Conservation (phyloP, 2,329 filamentous ascomycete species). For the Epichloe aotearoae region DNA sequence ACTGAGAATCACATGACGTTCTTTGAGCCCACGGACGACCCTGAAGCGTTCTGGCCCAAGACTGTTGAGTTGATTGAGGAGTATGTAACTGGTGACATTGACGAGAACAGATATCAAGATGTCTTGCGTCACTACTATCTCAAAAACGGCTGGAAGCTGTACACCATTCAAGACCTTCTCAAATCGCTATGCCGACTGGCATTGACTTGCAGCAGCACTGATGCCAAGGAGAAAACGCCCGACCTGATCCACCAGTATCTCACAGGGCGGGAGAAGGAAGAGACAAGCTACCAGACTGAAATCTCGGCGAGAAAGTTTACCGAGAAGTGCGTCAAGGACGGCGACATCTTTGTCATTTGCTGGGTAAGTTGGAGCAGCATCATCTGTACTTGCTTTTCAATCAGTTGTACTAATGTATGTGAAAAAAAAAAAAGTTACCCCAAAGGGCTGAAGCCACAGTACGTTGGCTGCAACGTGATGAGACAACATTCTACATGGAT, state of each 20-base stretch:
- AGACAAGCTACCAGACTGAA: constrained; percentile 81
- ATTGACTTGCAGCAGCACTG: constrained; percentile 68
- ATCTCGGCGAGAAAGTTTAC: constrained; percentile 84
- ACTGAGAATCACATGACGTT: constrained; percentile 67
- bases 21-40: constrained; percentile 49
- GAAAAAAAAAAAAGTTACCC: constrained; percentile 42
- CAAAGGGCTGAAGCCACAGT: constrained; percentile 53
- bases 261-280: constrained; percentile 64
- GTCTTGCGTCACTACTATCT: constrained; percentile 85
- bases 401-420: constrained; percentile 18
- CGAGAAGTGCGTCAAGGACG: constrained; percentile 85
- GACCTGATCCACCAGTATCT: constrained; percentile 84
- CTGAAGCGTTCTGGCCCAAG: constrained; percentile 69
- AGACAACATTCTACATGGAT: constrained; percentile 73
- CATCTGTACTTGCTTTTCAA: background rate
- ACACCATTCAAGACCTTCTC: constrained; percentile 82
- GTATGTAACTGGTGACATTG: constrained; percentile 68
- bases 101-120: constrained; percentile 76
- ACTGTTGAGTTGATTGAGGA: constrained; percentile 78
- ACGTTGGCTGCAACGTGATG: constrained; percentile 55
- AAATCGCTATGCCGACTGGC: constrained; percentile 69
- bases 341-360: constrained; percentile 77
- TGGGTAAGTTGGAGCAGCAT: constrained; percentile 54
- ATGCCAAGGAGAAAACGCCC: constrained; percentile 84
- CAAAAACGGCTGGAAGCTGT: constrained; percentile 81